These are phyloP conservation scores for Aspergillus saccharolyticus DNA, from an alignment of 495 filamentous ascomycete species.

Conservation along the genomic window DNA sequence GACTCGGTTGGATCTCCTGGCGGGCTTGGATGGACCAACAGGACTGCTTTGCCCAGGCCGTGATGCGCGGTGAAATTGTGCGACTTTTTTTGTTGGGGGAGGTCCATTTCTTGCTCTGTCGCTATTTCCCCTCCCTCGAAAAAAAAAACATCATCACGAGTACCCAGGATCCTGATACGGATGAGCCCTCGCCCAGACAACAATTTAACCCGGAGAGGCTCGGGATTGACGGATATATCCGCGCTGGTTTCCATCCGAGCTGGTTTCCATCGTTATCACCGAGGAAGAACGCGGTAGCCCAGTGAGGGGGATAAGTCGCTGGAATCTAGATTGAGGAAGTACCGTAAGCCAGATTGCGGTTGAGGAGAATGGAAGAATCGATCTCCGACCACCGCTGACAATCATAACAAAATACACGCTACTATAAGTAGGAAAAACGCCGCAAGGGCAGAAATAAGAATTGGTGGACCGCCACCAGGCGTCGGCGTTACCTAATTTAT, in stretches of 20 bases:
- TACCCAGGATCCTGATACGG: neutral
- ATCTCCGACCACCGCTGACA: neutral
- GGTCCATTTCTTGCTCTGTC: neutral
- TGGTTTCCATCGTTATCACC: too few species aligned
- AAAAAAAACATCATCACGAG: neutral
- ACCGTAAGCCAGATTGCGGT: neutral
- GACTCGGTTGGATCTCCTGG: neutral
- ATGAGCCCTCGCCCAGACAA: neutral
- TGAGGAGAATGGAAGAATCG: neutral
- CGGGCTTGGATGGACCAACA: neutral
- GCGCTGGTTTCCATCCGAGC: too few species aligned
- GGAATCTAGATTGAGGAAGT: too few species aligned
- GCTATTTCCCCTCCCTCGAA: neutral
- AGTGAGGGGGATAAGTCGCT: too few species aligned
- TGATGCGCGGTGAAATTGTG: neutral
- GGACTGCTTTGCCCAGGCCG: neutral
- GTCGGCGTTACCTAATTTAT: slow-evolving; percentile 10
- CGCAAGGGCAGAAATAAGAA: neutral
- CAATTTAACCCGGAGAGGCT: too few species aligned
- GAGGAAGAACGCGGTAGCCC: too few species aligned
- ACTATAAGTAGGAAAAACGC: neutral
- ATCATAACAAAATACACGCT: neutral
- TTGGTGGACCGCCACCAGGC: neutral
- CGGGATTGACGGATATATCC: too few species aligned
- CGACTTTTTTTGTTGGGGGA: neutral